These are phyloP conservation scores for Aspergillus tubingensis DNA, from an alignment of 2,329 filamentous ascomycete genomes.

Conservation along the genomic window DNA sequence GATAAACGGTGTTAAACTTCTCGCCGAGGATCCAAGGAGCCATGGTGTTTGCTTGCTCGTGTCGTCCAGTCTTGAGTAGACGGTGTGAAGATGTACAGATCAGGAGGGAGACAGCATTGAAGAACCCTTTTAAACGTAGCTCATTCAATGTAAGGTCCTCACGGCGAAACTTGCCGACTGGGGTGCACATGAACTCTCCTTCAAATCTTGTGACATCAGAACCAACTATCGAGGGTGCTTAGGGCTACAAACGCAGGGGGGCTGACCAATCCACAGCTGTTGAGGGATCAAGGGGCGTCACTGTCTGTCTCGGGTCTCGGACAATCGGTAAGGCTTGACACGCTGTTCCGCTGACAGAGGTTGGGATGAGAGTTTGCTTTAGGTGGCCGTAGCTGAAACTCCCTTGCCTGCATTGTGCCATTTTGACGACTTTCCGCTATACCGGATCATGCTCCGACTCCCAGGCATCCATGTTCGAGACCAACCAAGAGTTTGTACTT, in stretches of 20 bases:
- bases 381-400: background rate
- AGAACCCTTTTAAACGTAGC: background rate
- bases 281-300: background rate
- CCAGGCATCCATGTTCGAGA: background rate
- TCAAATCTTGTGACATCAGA: background rate
- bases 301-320: background rate
- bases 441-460: no score
- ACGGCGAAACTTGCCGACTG: background rate
- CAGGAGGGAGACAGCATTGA: background rate
- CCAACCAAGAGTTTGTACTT: background rate
- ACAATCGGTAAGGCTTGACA: background rate
- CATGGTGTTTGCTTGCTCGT: slow-evolving; percentile 16
- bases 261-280: background rate
- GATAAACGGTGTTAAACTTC: slow-evolving; percentile 50
- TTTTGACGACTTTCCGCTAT: background rate
- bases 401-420: background rate
- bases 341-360: background rate
- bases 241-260: background rate
- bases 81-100: background rate
- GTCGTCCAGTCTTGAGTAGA: background rate
- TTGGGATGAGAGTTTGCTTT: background rate
- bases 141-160: background rate
- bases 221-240: background rate
- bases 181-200: background rate
- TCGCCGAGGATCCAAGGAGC: slow-evolving; percentile 45